phyloP scores from a whole-genome alignment of 129 eudicot species.

The Dittrichia graveolens region DNA sequence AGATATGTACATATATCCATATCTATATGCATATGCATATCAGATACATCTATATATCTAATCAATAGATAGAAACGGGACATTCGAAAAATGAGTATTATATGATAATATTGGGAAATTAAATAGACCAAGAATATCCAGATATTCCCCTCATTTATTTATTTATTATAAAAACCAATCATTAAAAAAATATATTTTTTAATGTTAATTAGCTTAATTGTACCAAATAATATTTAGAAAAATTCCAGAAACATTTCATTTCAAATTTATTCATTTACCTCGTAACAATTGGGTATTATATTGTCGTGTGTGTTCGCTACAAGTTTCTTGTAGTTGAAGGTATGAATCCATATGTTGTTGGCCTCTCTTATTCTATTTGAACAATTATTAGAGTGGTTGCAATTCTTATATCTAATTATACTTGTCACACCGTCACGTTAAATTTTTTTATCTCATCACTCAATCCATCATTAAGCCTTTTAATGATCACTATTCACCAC shows the following conservation, averaged over 20 bases:
- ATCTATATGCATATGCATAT: background rate
- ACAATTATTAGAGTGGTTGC: background rate
- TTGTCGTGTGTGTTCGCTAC: background rate
- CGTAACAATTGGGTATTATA: background rate
- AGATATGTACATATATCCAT: background rate
- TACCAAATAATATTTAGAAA: too few relatives aligned
- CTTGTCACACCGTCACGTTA: too few relatives aligned
- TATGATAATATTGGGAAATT: background rate
- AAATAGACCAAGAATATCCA: conserved; percentile 7
- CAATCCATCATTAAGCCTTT: too few relatives aligned
- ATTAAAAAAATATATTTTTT: background rate
- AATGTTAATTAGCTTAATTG: background rate
- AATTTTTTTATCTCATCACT: too few relatives aligned
- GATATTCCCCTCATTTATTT: conserved; percentile 1
- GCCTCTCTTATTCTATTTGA: background rate
- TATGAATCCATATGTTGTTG: background rate
- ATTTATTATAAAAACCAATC: background rate
- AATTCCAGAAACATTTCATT: too few relatives aligned
- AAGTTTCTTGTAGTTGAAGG: background rate
- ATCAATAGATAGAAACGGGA: conserved; percentile 20
- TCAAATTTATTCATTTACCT: too few relatives aligned
- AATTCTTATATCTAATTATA: too few relatives aligned
- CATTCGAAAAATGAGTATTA: background rate
- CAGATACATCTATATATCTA: background rate
- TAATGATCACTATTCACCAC: too few relatives aligned